Evolutionary conservation across 768 basidiomycete genomes (phyloP).

Genomic region (Lactarius trivialis): DNA sequence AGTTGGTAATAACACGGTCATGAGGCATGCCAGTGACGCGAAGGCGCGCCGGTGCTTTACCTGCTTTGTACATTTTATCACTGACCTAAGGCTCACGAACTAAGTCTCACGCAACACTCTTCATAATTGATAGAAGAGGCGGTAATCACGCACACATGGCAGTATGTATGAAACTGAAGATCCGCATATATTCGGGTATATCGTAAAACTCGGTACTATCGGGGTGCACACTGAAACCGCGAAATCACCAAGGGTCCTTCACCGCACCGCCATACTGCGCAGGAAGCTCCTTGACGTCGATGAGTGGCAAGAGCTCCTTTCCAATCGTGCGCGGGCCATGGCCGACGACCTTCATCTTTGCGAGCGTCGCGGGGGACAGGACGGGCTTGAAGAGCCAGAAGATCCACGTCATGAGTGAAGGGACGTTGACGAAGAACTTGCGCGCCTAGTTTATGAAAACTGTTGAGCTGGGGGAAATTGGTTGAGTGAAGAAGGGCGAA

Average conservation of each 20-base stretch:
- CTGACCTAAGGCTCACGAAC: no score
- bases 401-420: slow-evolving; percentile 68
- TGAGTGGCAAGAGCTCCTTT: slow-evolving; percentile 51
- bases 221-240: background rate
- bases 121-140: no score
- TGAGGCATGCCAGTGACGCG: no score
- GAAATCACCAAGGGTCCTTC: slow-evolving; percentile 39
- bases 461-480: background rate
- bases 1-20: no score
- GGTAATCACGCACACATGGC: no score
- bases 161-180: background rate
- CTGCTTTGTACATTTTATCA: no score
- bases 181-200: background rate
- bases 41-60: no score
- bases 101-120: no score
- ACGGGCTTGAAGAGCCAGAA: slow-evolving; percentile 80
- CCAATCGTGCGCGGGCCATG: slow-evolving; percentile 51
- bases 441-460: slow-evolving; percentile 39
- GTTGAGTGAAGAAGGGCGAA: background rate
- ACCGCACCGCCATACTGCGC: slow-evolving; percentile 64
- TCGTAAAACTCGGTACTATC: background rate
- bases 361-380: slow-evolving; percentile 62
- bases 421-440: slow-evolving; percentile 82
- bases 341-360: slow-evolving; percentile 78
- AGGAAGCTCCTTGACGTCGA: slow-evolving; percentile 55